phyloP scores from a whole-genome alignment of 2,329 filamentous ascomycete genomes.

The Fusarium fracticaudum region DNA sequence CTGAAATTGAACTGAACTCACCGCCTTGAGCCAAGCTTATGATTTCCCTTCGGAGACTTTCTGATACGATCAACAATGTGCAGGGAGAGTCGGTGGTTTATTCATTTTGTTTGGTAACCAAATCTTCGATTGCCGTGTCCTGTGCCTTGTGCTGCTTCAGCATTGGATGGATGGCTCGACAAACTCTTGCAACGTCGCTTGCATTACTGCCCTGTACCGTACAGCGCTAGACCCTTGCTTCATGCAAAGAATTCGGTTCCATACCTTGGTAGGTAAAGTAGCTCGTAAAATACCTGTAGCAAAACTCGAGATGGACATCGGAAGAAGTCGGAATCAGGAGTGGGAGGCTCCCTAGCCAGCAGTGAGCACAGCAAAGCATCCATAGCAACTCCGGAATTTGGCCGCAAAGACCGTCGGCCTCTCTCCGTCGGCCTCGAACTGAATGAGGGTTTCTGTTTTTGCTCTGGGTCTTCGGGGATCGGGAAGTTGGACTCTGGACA shows the following conservation, averaged over 20 bases:
- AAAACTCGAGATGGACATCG: constrained; percentile 24
- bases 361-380: background rate
- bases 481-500: constrained; percentile 17
- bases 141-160: constrained; percentile 5
- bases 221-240: constrained; percentile 31
- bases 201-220: constrained; percentile 16
- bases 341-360: constrained; percentile 19
- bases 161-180: constrained; percentile 3
- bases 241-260: constrained; percentile 23
- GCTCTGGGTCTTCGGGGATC: constrained; percentile 29
- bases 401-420: constrained; percentile 24
- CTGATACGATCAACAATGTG: constrained; percentile 3
- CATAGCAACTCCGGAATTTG: constrained; percentile 20
- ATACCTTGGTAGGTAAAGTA: constrained; percentile 16
- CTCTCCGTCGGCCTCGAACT: constrained; percentile 10
- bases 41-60: background rate
- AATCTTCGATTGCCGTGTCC: background rate
- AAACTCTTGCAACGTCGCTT: constrained; percentile 35
- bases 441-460: constrained; percentile 4
- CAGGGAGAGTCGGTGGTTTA: constrained; percentile 14
- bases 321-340: constrained; percentile 31
- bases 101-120: constrained; percentile 42
- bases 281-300: constrained; percentile 23
- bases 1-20: constrained; percentile 27
- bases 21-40: constrained; percentile 27